These are phyloP conservation scores for Flaveria trinervia DNA, from an alignment of 129 eudicot species.

Conservation along the genomic window DNA sequence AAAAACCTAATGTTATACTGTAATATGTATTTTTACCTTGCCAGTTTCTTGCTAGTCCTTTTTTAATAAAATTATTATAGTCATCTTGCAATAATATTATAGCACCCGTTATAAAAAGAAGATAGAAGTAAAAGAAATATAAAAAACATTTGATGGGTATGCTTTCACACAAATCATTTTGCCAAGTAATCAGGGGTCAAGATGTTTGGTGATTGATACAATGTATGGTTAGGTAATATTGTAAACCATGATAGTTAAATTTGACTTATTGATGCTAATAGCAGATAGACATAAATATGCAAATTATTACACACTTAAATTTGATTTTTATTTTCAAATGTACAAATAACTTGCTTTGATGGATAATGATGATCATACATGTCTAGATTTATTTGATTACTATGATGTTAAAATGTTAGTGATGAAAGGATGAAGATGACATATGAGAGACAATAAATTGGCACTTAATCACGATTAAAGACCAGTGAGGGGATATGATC, in stretches of 20 bases:
- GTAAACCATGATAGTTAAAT: background rate
- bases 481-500: no score
- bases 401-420: no score
- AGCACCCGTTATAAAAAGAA: background rate
- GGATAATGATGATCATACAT: background rate
- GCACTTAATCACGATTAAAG: no score
- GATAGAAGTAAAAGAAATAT: background rate
- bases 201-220: slow-evolving; percentile 14
- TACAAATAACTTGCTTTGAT: background rate
- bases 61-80: no score
- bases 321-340: background rate
- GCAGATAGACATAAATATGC: background rate
- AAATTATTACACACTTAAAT: background rate
- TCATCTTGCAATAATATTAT: no score
- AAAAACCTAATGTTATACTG: no score
- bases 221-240: background rate
- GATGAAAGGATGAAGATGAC: no score
- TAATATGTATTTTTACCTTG: no score
- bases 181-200: slow-evolving; percentile 2
- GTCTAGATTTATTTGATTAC: no score
- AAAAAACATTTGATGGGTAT: background rate
- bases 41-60: no score
- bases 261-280: background rate
- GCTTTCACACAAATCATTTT: slow-evolving; percentile 7
- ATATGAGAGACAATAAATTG: no score